Base-by-base conservation (phyloP, 805 yeast genomes). In the Kurtzmaniella cleridarum region DNA sequence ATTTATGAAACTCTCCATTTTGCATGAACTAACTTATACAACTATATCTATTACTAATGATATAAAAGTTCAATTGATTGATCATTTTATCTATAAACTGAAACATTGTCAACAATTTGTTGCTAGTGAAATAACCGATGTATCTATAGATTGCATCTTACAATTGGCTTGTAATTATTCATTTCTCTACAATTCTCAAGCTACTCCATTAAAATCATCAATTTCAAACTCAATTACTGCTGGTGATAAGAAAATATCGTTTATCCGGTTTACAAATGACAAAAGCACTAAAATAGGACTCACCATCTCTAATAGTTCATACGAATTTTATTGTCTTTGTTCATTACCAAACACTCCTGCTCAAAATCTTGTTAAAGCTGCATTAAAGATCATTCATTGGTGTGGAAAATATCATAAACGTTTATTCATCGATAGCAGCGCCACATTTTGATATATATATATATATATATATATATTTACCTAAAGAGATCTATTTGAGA, bases 51-150 rank as follows among this genome's bases (percentile, higher is more conserved):
- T 57, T 8, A 27, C 48, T 4, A 34, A 44, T 5, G 61, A 60
- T 30, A 46, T 60, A 14, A 38, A 51, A 18, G 54, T 54, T 1
- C 55, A 75, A 0, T 56, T 71, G 23, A 72, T 91, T 9, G 75
- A 78, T 43, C 96, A 89, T 62, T 93, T 90, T 54, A 73, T 89
- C 17, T 90, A 78, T 66, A 89, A 86, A 59, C 76, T 86, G 27
- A 81, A 76, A 42, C 64, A 63, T 16, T 75, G 76, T 41, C 79
- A 87, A 13, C 97, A 87, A 50, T 81, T 72, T 49, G 72, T 78
- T 46, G 69, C 67, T 53, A 70, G 73, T 35, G 70, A 62, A 49
- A 45, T 48, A 29, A 41, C 46, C 18, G 48, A 43, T 16, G 46
- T 43, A 42, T 40, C 51, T 34, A 45, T 52, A 34, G 36, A 55